phyloP scores from a whole-genome alignment of 768 basidiomycete species.

The Cubamyces sp. region DNA sequence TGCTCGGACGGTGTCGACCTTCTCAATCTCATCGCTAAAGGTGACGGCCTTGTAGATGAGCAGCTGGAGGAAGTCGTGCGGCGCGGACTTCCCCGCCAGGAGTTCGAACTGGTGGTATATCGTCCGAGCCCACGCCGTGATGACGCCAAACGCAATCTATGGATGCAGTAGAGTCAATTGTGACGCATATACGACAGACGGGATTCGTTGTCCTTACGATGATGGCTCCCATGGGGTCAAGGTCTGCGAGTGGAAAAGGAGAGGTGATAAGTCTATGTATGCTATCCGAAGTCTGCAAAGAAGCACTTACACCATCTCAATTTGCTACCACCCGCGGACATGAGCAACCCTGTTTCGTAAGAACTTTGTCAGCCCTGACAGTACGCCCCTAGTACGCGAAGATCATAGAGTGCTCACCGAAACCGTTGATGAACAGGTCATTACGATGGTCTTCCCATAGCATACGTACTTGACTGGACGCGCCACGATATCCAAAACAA shows the following conservation, averaged over 20 bases:
- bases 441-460: conserved; percentile 98
- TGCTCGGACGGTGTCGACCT: conserved; percentile 90
- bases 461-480: conserved; percentile 91
- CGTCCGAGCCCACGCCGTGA: conserved; percentile 75
- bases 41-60: conserved; percentile 92
- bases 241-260: conserved; percentile 42
- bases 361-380: too few relatives aligned
- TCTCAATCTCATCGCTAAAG: conserved; percentile 83
- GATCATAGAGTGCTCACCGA: conserved; percentile 48
- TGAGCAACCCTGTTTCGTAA: conserved; percentile 62
- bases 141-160: conserved; percentile 81
- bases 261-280: too few relatives aligned
- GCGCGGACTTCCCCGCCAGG: conserved; percentile 90
- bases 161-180: conserved; percentile 10
- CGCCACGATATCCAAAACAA: conserved; percentile 75
- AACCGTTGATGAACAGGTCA: conserved; percentile 84
- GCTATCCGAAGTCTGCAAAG: neutral
- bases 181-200: neutral
- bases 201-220: conserved; percentile 50
- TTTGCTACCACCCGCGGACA: conserved; percentile 83
- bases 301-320: conserved; percentile 74
- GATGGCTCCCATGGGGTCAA: conserved; percentile 80
- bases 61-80: conserved; percentile 87
- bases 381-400: too few relatives aligned
- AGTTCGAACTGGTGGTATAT: conserved; percentile 82